Percentiles rank a stretch among this genome's conserved stretches.
Evolutionary conservation across 164 flowering plant species (phyloP).

Genomic region (Platanus orientalis): DNA sequence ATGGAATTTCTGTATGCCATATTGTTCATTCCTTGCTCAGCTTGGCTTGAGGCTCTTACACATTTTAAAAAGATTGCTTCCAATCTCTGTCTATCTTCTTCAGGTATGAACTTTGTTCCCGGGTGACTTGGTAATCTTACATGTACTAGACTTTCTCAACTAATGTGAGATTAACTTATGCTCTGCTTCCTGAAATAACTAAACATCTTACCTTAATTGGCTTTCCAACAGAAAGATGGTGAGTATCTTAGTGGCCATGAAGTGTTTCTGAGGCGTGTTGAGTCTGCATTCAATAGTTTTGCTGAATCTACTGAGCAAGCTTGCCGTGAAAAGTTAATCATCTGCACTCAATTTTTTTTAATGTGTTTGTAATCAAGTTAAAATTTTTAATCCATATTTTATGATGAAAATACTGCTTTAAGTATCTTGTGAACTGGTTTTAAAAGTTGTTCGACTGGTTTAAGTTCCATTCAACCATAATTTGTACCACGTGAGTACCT

Average conservation of each 20-base stretch:
- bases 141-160: neutral
- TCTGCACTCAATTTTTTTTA: slow-evolving; percentile 3
- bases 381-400: no score
- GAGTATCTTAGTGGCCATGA: slow-evolving; percentile 90
- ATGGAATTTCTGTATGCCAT: neutral
- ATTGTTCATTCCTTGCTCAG: slow-evolving; percentile 33
- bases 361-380: neutral
- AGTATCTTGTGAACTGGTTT: neutral
- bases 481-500: neutral
- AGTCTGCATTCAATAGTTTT: slow-evolving; percentile 78
- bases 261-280: slow-evolving; percentile 84
- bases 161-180: neutral
- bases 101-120: slow-evolving; percentile 45
- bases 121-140: neutral
- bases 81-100: slow-evolving; percentile 85
- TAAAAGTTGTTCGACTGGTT: neutral
- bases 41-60: slow-evolving; percentile 82
- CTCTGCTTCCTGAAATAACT: slow-evolving; percentile 1
- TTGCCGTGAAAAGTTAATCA: slow-evolving; percentile 73
- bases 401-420: neutral
- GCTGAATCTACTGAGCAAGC: slow-evolving; percentile 84
- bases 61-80: slow-evolving; percentile 88
- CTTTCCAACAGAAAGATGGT: slow-evolving; percentile 78
- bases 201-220: slow-evolving; percentile 2
- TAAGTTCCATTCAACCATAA: neutral